Base-by-base conservation (phyloP, 495 filamentous ascomycete genomes). In the Annulohypoxylon moriforme region DNA sequence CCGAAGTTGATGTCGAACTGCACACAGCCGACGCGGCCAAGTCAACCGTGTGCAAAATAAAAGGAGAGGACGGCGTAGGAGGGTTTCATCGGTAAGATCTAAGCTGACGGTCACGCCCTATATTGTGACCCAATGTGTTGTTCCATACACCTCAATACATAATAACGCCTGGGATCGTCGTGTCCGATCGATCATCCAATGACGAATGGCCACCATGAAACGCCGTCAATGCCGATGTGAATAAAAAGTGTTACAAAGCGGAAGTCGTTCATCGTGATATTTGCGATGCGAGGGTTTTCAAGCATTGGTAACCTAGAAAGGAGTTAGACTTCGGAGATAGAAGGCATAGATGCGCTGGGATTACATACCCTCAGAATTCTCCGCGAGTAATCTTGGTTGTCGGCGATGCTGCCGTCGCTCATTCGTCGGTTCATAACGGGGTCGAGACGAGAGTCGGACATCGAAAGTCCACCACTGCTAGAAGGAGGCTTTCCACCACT, bases 361-460 rank as follows among this genome's bases (percentile, higher is more conserved):
- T 44, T 59, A 81, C 86, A 63, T 83, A 96, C 96, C 89, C 96
- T 93, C 77, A 99, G 85, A 79, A 99, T 97, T 76, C 92, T 91
- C 79, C 96, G 88, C 64, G 96, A 98, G 82, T 98, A 99, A 80
- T 98, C 96, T 79, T 96, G 89, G 81, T 97, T 96, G 78, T 99
- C 96, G 73, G 94, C 95, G 77, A 99, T 98, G 82, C 95, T 98
- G 72, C 95, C 96, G 80, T 95, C 93, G 81, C 96, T 98, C 83
- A 95, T 89, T 79, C 96, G 89, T 76, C 94, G 86, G 71, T 96
- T 89, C 90, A 97, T 92, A 55, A 91, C 89, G 22, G 95, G 93
- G 70, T 99, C 96, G 66, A 98, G 91, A 22, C 96, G 88, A 47
- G 92, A 90, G 79, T 98, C 94, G 9, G 86, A 85, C 83, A 91